Base-by-base conservation (phyloP, 176 grass and related monocot species). In the Triticum turgidum region DNA sequence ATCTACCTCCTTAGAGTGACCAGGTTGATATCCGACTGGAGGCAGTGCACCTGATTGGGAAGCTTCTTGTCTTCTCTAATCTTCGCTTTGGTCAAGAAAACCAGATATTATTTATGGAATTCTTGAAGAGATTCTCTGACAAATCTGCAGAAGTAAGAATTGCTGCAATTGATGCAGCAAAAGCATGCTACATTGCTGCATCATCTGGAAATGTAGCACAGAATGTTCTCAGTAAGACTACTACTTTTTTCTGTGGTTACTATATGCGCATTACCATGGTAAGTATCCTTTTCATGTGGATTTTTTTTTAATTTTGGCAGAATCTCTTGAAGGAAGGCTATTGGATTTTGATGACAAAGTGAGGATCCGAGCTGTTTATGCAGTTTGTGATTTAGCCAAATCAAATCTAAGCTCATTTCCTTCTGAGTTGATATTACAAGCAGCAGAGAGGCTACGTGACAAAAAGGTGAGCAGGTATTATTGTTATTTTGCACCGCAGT, bases 261-360 rank as follows among this genome's bases (percentile, higher is more conserved):
- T 90, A 56, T 71, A 35, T 88, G 10, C 58, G 24, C 37, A 91
- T 56, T 72, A 54, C 35, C 73, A 75, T 75, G 27, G 41, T 81
- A 69, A 68, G 39, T 18, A 62, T 65, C 69, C 75, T 80, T 84
- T 89, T 65, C 58, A 79, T 77, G 61, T 65, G 89, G 37, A 76
- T 65, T 5, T 91, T 83, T 82, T 75, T 41, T 89, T 82, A 51
- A 5, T 8, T 66, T 65, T 85, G 73, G 44, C 87, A 98, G 96
- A 79, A 79, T 91, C 90, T 44, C 86, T 98, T 83, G 88, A 91
- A 89, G 85, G 86, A 67, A 94, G 96, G 86, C 75, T 98, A 88
- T 72, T 96, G 69, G 96, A 98, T 91, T 89, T 89, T 90, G 96
- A 98, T 86, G 96, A 96, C 66, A 98, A 98, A 92, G 97, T 92